These are phyloP conservation scores for Neonectria punicea DNA, from an alignment of 2,329 filamentous ascomycete genomes.

Conservation along the genomic window DNA sequence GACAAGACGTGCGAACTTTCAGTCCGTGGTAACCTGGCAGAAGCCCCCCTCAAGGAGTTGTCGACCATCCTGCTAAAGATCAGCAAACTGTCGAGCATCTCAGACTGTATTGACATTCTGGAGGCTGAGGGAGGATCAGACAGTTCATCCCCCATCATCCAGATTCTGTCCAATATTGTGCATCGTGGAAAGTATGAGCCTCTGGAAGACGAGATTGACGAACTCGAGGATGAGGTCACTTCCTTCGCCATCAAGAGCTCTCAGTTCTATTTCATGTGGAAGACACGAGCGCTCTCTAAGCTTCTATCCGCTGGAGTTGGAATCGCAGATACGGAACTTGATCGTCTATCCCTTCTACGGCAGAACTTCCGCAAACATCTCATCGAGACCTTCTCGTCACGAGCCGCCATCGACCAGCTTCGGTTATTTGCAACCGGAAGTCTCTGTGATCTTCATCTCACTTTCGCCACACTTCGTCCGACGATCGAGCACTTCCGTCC, in stretches of 20 bases:
- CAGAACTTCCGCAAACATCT: slow-evolving; percentile 70
- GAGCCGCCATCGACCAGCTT: slow-evolving; percentile 79
- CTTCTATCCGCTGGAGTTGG: slow-evolving; percentile 65
- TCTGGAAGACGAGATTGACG: slow-evolving; percentile 75
- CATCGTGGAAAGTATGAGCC: slow-evolving; percentile 78
- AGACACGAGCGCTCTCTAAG: slow-evolving; percentile 70
- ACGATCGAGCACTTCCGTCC: slow-evolving; percentile 55
- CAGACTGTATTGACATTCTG: slow-evolving; percentile 79
- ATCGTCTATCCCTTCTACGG: slow-evolving; percentile 66
- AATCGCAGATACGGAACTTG: slow-evolving; percentile 68
- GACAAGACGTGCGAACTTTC: slow-evolving; percentile 78
- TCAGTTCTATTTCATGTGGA: slow-evolving; percentile 97
- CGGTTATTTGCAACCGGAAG: slow-evolving; percentile 79
- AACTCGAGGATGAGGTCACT: slow-evolving; percentile 82
- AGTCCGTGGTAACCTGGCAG: slow-evolving; percentile 73
- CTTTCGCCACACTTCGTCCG: slow-evolving; percentile 78
- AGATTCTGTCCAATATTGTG: slow-evolving; percentile 77
- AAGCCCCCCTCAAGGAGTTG: slow-evolving; percentile 73
- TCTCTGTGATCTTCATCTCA: slow-evolving; percentile 83
- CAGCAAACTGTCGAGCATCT: slow-evolving; percentile 81
- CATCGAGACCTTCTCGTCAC: slow-evolving; percentile 74
- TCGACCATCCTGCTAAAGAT: slow-evolving; percentile 81
- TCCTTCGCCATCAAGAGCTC: slow-evolving; percentile 79
- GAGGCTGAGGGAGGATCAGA: slow-evolving; percentile 69
- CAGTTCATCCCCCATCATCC: slow-evolving; percentile 65